phyloP scores from a whole-genome alignment of 2,329 filamentous ascomycete species.

The Hymenoscyphus linearis region DNA sequence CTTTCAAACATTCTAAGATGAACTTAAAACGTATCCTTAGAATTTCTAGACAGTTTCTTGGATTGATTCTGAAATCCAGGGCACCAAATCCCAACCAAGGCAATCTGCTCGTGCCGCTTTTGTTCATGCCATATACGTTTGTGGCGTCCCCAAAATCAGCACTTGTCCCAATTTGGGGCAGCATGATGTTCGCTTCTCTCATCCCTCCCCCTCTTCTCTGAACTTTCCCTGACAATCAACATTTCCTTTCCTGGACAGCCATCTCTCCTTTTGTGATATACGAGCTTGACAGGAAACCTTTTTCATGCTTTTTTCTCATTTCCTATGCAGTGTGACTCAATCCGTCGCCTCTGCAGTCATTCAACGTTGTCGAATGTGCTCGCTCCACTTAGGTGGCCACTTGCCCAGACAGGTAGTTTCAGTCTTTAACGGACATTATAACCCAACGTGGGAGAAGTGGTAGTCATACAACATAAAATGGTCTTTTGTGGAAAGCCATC shows the following conservation, averaged over 20 bases:
- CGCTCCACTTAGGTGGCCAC: not conserved
- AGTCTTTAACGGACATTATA: not conserved
- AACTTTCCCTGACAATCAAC: not conserved
- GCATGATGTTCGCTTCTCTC: not conserved
- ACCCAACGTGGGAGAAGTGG: not conserved
- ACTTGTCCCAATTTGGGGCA: not conserved
- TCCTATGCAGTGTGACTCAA: not conserved
- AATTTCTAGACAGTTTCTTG: too few species aligned
- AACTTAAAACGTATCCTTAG: too few species aligned
- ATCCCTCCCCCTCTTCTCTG: not conserved
- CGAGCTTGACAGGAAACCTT: not conserved
- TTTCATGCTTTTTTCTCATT: not conserved
- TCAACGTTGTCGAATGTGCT: not conserved
- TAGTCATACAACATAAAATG: conserved; percentile 34
- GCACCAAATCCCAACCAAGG: not conserved
- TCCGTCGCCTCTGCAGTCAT: not conserved
- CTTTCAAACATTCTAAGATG: too few species aligned
- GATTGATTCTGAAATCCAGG: not conserved
- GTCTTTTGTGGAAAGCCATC: conserved; percentile 55
- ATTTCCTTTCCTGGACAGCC: not conserved
- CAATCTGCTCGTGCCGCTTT: not conserved
- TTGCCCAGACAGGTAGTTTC: not conserved
- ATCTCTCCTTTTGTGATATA: not conserved
- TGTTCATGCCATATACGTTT: not conserved
- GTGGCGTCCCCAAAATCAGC: not conserved